These are phyloP conservation scores for Talaromyces liani DNA, from an alignment of 495 filamentous ascomycete genomes.

Conservation along the genomic window DNA sequence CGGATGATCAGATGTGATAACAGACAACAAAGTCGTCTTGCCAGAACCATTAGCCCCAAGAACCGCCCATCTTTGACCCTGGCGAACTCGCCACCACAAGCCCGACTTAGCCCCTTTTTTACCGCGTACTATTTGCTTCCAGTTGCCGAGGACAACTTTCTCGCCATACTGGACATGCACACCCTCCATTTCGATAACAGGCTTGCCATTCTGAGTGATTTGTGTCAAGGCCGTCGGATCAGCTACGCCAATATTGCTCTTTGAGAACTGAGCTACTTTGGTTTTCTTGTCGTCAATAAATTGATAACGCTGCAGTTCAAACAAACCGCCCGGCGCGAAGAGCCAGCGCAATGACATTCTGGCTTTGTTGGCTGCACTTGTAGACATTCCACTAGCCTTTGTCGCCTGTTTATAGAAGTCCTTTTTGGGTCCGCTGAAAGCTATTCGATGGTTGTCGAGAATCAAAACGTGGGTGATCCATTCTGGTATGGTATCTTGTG, in stretches of 20 bases:
- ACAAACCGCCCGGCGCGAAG: neutral
- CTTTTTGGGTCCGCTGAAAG: constrained; percentile 20
- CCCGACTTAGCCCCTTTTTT: constrained; percentile 38
- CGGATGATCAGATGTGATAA: constrained; percentile 93
- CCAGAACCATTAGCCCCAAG: constrained; percentile 78
- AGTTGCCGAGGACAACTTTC: constrained; percentile 69
- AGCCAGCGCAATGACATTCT: neutral
- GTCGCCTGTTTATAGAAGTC: neutral
- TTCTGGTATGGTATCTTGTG: constrained; percentile 77
- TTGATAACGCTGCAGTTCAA: neutral
- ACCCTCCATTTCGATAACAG: constrained; percentile 78
- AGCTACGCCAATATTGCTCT: neutral
- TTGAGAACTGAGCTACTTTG: neutral
- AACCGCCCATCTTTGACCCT: constrained; percentile 82
- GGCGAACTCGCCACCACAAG: constrained; percentile 73
- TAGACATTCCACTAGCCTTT: neutral
- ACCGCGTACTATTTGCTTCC: constrained; percentile 51
- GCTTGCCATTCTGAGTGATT: constrained; percentile 37
- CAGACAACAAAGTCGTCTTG: constrained; percentile 87
- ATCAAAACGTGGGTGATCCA: constrained; percentile 83
- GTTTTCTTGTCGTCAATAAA: neutral
- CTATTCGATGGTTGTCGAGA: constrained; percentile 52
- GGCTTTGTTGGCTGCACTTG: neutral
- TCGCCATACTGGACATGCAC: constrained; percentile 73
- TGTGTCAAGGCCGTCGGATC: neutral